Evolutionary conservation across 2,329 filamentous ascomycete species (phyloP).

Genomic region (Penicillium sp.): DNA sequence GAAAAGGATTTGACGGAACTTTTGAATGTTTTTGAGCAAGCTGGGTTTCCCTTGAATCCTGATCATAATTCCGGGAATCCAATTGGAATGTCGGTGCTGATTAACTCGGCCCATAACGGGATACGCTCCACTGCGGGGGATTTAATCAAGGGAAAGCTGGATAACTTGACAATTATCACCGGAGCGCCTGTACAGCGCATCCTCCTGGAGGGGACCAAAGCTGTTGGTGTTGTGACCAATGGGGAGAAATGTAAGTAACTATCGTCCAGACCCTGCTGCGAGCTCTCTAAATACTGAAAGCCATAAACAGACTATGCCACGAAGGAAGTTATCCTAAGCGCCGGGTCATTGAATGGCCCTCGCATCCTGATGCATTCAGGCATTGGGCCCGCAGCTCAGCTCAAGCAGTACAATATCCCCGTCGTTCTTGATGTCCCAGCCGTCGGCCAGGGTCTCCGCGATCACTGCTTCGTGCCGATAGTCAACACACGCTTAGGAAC

Average conservation of each 20-base stretch:
- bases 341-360: constrained; percentile 42
- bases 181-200: constrained; percentile 50
- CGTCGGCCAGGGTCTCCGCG: constrained; percentile 47
- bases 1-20: no score
- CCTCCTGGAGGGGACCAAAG: constrained; percentile 47
- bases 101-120: constrained; percentile 52
- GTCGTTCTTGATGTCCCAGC: constrained; percentile 41
- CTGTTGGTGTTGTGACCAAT: constrained; percentile 46
- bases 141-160: constrained; percentile 44
- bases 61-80: constrained; percentile 61
- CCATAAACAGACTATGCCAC: constrained; percentile 28
- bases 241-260: constrained; percentile 40
- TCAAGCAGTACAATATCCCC: constrained; percentile 43
- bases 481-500: constrained; percentile 41
- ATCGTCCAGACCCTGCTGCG: background rate
- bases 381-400: constrained; percentile 46
- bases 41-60: constrained; percentile 51
- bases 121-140: constrained; percentile 53
- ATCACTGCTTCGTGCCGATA: constrained; percentile 40
- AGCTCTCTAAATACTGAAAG: no score
- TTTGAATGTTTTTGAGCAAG: constrained; percentile 48
- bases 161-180: constrained; percentile 56
- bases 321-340: constrained; percentile 42
- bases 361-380: constrained; percentile 50
- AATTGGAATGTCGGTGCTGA: constrained; percentile 53